Evolutionary conservation across 73 alveolate genomes (phyloP).

Genomic region (Loxodes magnus): DNA sequence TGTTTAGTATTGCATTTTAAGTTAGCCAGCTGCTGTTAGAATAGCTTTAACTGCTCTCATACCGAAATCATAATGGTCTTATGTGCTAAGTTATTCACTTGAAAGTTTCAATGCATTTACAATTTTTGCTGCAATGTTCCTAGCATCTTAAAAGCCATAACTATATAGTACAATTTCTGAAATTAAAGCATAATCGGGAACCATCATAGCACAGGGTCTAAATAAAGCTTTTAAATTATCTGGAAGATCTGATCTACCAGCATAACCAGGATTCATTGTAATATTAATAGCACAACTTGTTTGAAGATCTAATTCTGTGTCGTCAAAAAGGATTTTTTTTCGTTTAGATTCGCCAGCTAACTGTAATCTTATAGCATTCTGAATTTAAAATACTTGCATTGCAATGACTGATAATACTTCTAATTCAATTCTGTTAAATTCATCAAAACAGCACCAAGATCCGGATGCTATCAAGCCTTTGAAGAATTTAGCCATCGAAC

Average conservation of each 20-base stretch:
- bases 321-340: constrained; percentile 36
- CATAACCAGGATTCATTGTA: constrained; percentile 97
- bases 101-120: constrained; percentile 70
- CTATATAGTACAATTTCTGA: constrained; percentile 90
- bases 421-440: constrained; percentile 91
- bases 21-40: constrained; percentile 96
- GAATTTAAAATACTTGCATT: constrained; percentile 45
- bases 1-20: constrained; percentile 77
- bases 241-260: constrained; percentile 95
- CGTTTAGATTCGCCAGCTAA: constrained; percentile 15
- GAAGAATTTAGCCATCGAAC: constrained; percentile 89
- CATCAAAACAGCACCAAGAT: constrained; percentile 97
- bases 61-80: constrained; percentile 98
- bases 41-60: constrained; percentile 98
- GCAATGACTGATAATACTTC: constrained; percentile 76
- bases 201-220: constrained; percentile 98
- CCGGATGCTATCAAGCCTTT: constrained; percentile 90
- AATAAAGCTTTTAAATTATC: constrained; percentile 91
- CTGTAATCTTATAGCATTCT: constrained; percentile 43
- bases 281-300: constrained; percentile 88
- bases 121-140: constrained; percentile 72
- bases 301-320: constrained; percentile 51
- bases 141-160: constrained; percentile 88
- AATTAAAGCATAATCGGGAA: constrained; percentile 88
- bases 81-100: constrained; percentile 88